Base-by-base conservation (phyloP, 2,329 filamentous ascomycete species). In the Aspergillus ochraceoroseus region DNA sequence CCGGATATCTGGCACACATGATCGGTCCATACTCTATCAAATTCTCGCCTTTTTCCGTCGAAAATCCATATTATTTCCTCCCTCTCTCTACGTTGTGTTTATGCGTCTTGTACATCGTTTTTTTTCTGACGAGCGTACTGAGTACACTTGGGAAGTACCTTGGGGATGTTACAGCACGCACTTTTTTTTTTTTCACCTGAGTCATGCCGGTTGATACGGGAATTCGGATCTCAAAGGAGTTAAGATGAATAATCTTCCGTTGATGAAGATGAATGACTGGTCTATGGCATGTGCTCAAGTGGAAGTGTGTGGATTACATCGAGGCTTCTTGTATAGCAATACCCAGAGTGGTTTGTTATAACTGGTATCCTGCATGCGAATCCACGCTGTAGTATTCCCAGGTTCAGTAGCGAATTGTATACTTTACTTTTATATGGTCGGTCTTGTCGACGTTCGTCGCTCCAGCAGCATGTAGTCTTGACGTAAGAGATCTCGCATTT, bases 1-100 rank as follows among this genome's bases (percentile, higher is more conserved):
- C 83, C 82, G 83, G 83, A 86, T 86, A 85, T 85, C 82, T 84
- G 78, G 80, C 82, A 83, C 82, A 83, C 49, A 51, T 58, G 46
- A 80, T 74, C 70, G 70, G 70, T 58, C 53, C 56, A 62, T 63
- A 64, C 65, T 55, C 51, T 63, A 58, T 67, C 49, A 55, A 48
- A 34, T 54, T 51, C 44, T 46, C 49, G 49, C 41, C 47, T 50
- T 49, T 47, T 48, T 55, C 40, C 51, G 61, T 67, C 38, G 34
- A 43, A 43, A 39, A 43, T 31, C 41, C 35, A 72, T 67, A 64
- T 70, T 69, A 57, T 71, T 70, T 69, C 50, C 47, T 47, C 37
- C 36, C 51, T 46, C 20, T 43, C 38, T 28, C 41, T 43, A 32
- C 63, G 47, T 61, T 57, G 55, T 65, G 65, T 61, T 62, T 62